A percentile compares a stretch with the other conserved stretches of the same genome.
phyloP scores from a whole-genome alignment of 129 eudicot species.

The Helichrysum umbraculigerum region DNA sequence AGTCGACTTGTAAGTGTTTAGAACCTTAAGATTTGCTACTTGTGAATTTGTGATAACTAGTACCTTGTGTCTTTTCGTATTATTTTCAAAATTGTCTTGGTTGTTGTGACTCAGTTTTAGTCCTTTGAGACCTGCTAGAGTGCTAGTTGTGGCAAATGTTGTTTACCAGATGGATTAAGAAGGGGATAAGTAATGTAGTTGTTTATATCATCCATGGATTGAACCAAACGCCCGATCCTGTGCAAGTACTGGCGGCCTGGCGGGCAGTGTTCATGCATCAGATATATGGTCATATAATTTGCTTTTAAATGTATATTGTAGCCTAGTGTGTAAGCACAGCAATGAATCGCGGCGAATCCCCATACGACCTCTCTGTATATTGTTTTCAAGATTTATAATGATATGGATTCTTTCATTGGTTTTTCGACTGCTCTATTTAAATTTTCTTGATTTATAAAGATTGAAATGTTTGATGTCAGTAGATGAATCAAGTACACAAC shows the following conservation, averaged over 20 bases:
- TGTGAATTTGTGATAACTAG: neutral
- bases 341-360: no score
- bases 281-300: neutral
- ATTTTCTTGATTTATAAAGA: neutral
- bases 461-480: neutral
- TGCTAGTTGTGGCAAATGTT: conserved; percentile 3
- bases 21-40: conserved; percentile 18
- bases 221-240: neutral
- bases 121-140: neutral
- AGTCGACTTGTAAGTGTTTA: conserved; percentile 6
- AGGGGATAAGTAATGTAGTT: neutral
- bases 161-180: neutral
- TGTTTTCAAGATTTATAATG: neutral
- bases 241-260: neutral
- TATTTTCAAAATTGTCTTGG: neutral
- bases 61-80: neutral
- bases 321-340: no score
- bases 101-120: neutral
- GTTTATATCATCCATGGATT: neutral
- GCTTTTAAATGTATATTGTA: neutral
- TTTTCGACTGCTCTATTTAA: neutral
- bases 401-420: neutral
- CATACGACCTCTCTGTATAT: no score
- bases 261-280: neutral
- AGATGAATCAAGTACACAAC: neutral